Evolutionary conservation across 164 flowering plant genomes (phyloP).

Genomic region (Kingdonia uniflora): DNA sequence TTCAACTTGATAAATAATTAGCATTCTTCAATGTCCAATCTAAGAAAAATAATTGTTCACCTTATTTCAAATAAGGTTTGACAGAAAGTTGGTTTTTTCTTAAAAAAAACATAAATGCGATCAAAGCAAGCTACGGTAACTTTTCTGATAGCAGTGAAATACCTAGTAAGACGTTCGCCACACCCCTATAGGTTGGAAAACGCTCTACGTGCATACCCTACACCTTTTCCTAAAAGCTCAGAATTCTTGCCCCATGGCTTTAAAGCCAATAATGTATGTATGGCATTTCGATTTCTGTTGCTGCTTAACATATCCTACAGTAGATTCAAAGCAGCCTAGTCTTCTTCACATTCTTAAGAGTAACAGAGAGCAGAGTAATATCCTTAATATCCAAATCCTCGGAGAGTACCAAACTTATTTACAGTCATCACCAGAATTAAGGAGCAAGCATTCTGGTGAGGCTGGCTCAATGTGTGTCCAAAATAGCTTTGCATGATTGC

Average conservation of each 20-base stretch:
- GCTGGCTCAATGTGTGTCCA: constrained; percentile 84
- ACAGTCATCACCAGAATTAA: constrained; percentile 40
- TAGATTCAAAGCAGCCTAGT: constrained; percentile 51
- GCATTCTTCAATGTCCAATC: no score
- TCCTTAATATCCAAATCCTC: constrained; percentile 40
- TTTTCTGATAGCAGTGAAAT: constrained; percentile 41
- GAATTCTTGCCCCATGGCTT: constrained; percentile 52
- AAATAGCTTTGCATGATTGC: constrained; percentile 64
- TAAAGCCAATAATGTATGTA: constrained; percentile 55
- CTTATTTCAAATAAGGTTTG: no score
- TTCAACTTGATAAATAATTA: no score
- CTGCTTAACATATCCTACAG: constrained; percentile 40
- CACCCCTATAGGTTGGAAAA: constrained; percentile 27
- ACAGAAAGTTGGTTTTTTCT: no score
- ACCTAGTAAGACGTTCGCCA: constrained; percentile 52
- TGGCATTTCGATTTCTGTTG: constrained; percentile 33
- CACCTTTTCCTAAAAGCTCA: constrained; percentile 48
- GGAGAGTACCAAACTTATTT: constrained; percentile 75
- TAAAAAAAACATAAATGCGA: no score
- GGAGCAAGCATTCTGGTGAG: constrained; percentile 70
- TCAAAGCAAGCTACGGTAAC: no score
- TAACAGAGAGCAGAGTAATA: constrained; percentile 66
- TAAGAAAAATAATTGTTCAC: no score
- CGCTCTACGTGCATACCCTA: constrained; percentile 31
- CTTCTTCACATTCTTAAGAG: constrained; percentile 60